Percentiles rank a stretch among this genome's conserved stretches.
phyloP scores from a whole-genome alignment of 805 yeast genomes.

The Starmerella apis region DNA sequence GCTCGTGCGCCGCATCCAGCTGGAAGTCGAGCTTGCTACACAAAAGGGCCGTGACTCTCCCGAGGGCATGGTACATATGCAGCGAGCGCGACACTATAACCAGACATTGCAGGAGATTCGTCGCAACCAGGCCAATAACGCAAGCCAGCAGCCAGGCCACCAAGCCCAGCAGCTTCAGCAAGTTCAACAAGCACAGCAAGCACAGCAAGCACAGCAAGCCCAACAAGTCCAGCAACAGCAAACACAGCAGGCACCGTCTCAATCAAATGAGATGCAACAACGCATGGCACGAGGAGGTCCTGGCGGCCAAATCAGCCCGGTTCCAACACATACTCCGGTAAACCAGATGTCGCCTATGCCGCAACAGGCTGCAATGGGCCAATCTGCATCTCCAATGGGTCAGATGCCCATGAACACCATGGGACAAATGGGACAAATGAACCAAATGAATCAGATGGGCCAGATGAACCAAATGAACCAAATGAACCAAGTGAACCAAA shows the following conservation, averaged over 20 bases:
- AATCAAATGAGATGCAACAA: background rate
- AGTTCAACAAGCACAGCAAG: constrained; percentile 8
- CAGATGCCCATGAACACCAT: background rate
- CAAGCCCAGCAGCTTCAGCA: constrained; percentile 9
- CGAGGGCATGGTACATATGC: constrained; percentile 29
- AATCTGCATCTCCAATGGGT: background rate
- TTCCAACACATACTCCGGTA: background rate
- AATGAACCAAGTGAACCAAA: background rate
- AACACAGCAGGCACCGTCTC: background rate
- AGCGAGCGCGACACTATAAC: constrained; percentile 29
- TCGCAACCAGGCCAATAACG: constrained; percentile 19
- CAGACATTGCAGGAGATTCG: constrained; percentile 21
- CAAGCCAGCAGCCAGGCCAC: constrained; percentile 18
- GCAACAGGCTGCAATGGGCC: constrained; percentile 14
- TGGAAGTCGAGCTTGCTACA: constrained; percentile 26
- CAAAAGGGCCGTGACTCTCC: constrained; percentile 27
- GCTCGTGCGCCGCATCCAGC: constrained; percentile 29
- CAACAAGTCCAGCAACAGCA: constrained; percentile 13
- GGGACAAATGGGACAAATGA: background rate
- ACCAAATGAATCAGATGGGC: background rate
- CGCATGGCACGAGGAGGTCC: constrained; percentile 13
- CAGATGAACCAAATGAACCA: background rate
- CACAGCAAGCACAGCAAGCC: constrained; percentile 11
- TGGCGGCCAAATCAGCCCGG: constrained; percentile 13
- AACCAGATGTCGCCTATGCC: constrained; percentile 12